These are phyloP conservation scores for Termitomyces sp. DNA, from an alignment of 768 basidiomycete species.

Conservation along the genomic window DNA sequence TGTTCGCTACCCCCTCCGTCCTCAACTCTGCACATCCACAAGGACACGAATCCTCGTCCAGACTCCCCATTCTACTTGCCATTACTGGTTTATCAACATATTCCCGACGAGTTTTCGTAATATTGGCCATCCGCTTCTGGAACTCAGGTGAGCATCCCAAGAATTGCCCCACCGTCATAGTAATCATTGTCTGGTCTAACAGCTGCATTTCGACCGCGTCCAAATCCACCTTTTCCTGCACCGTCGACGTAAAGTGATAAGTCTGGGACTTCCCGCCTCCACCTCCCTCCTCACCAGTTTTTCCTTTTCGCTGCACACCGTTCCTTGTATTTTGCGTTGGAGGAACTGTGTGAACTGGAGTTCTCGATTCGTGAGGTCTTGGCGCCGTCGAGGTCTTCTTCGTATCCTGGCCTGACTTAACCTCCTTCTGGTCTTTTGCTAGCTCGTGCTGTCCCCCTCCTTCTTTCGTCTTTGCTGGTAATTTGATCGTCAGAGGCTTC, in stretches of 20 bases:
- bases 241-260: constrained; percentile 1
- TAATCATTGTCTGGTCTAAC: background rate
- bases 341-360: too few species aligned
- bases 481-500: too few species aligned
- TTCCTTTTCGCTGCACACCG: background rate
- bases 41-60: background rate
- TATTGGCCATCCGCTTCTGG: constrained; percentile 5
- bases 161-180: background rate
- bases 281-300: background rate
- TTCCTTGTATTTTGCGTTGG: background rate
- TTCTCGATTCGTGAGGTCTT: background rate
- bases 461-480: too few species aligned
- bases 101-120: constrained; percentile 8
- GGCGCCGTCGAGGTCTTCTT: background rate
- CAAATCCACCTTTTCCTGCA: background rate
- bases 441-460: too few species aligned
- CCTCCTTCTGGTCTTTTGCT: background rate
- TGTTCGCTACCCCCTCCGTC: background rate
- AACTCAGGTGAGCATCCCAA: background rate
- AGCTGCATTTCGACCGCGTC: background rate
- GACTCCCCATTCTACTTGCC: fast-evolving
- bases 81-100: background rate
- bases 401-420: too few species aligned
- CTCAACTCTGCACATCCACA: background rate
- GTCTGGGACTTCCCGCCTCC: background rate